Evolutionary conservation across 169 alveolate species (phyloP).

Genomic region (Besnoitia besnoiti): DNA sequence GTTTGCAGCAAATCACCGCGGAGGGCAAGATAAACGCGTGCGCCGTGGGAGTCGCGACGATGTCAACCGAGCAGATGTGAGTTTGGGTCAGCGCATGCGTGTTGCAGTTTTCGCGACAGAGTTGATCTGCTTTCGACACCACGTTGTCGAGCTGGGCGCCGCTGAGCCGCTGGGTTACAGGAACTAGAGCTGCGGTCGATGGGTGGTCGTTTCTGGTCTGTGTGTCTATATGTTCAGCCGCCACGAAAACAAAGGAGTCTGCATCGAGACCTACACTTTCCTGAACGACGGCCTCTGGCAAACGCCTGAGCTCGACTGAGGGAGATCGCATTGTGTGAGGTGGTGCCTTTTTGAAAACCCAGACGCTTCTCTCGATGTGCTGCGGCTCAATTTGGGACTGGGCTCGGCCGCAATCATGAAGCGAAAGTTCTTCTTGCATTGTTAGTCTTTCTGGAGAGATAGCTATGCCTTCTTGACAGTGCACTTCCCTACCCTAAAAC

Average conservation of each 20-base stretch:
- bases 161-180: background rate
- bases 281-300: constrained; percentile 96
- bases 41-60: constrained; percentile 94
- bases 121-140: background rate
- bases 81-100: no score
- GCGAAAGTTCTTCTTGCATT: no score
- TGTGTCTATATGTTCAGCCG: no score
- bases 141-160: background rate
- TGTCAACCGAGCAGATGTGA: constrained; percentile 93
- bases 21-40: constrained; percentile 94
- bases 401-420: no score
- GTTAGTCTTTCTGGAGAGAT: no score
- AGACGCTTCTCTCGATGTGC: background rate
- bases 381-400: no score
- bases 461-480: no score
- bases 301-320: constrained; percentile 3
- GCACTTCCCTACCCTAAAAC: no score
- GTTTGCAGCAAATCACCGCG: constrained; percentile 86
- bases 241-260: constrained; percentile 89
- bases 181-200: background rate
- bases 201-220: no score
- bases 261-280: constrained; percentile 91
- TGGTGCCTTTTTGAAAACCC: background rate
- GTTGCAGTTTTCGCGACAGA: no score
- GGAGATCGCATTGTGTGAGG: background rate